phyloP scores from a whole-genome alignment of 352 stramenopile genomes.

The Globisporangium acanthophoron region DNA sequence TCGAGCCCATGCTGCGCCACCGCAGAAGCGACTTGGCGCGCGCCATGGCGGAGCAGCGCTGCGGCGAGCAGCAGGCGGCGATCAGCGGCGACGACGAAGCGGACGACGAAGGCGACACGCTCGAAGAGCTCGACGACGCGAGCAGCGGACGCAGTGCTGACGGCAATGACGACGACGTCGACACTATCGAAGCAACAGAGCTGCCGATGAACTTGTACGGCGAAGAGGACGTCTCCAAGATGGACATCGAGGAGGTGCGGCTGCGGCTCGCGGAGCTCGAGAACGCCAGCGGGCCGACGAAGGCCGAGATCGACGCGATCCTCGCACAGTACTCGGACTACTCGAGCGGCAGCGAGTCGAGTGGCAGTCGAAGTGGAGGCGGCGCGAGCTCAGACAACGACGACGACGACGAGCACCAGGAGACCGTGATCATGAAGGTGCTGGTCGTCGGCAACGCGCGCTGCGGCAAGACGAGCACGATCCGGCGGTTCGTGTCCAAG shows the following conservation, averaged over 20 bases:
- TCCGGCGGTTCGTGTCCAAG: slow-evolving; percentile 62
- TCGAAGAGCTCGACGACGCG: slow-evolving; percentile 18
- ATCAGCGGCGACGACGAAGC: slow-evolving; percentile 7
- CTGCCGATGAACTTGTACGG: slow-evolving; percentile 4
- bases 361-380: slow-evolving; percentile 1
- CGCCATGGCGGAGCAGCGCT: slow-evolving; percentile 12
- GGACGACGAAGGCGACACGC: slow-evolving; percentile 4
- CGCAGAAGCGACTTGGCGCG: slow-evolving; percentile 15
- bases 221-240: slow-evolving; percentile 11
- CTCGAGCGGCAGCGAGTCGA: slow-evolving; percentile 12
- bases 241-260: slow-evolving; percentile 41
- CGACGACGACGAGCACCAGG: slow-evolving; percentile 4
- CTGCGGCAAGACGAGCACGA: slow-evolving; percentile 86
- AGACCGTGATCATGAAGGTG: slow-evolving; percentile 79
- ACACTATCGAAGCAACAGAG: slow-evolving; percentile 1
- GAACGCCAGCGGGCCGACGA: slow-evolving; percentile 30
- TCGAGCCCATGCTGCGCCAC: slow-evolving; percentile 11
- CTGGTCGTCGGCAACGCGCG: slow-evolving; percentile 85
- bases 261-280: slow-evolving; percentile 43
- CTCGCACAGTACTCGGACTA: slow-evolving; percentile 47
- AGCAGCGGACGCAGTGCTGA: slow-evolving; percentile 9
- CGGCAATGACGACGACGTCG: background rate
- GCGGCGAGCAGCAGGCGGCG: background rate
- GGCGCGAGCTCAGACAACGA: slow-evolving; percentile 12
- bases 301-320: slow-evolving; percentile 57